Evolutionary conservation across 202 grass and related monocot genomes (phyloP).

Genomic region (Hordeum pubiflorum): DNA sequence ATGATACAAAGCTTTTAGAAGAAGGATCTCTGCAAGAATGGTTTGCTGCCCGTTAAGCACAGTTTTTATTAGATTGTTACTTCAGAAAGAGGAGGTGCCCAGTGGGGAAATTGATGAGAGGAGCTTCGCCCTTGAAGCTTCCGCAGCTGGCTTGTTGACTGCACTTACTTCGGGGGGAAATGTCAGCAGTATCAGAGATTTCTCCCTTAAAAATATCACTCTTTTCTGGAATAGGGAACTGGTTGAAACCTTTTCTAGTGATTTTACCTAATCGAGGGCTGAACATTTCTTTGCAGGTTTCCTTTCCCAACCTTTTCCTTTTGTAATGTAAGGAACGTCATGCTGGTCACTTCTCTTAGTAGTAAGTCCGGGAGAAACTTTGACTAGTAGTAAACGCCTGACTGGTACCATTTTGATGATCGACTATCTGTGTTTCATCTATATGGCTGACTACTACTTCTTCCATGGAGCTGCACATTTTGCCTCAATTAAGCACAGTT

Average conservation of each 20-base stretch:
- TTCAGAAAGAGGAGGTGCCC: not conserved
- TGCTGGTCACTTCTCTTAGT: too few species aligned
- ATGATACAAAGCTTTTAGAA: constrained; percentile 10
- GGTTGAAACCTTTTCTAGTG: not conserved
- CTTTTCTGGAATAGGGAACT: not conserved
- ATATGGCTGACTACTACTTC: too few species aligned
- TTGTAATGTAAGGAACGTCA: too few species aligned
- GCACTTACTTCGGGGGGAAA: not conserved
- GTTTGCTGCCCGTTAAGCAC: not conserved
- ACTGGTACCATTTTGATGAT: too few species aligned
- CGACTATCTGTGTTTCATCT: too few species aligned
- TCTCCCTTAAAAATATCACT: not conserved
- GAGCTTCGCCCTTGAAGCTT: constrained; percentile 21
- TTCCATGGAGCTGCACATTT: too few species aligned
- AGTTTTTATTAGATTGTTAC: not conserved
- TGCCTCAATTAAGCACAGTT: too few species aligned
- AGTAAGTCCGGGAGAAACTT: too few species aligned
- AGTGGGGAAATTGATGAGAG: not conserved
- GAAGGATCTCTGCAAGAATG: not conserved
- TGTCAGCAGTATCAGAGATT: not conserved
- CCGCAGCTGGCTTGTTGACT: not conserved
- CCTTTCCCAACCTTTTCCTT: too few species aligned
- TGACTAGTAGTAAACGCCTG: too few species aligned
- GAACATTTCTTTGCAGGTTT: not conserved
- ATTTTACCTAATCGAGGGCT: not conserved